Base-by-base conservation (phyloP, 306 rosid genomes). In the Pueraria montana region DNA sequence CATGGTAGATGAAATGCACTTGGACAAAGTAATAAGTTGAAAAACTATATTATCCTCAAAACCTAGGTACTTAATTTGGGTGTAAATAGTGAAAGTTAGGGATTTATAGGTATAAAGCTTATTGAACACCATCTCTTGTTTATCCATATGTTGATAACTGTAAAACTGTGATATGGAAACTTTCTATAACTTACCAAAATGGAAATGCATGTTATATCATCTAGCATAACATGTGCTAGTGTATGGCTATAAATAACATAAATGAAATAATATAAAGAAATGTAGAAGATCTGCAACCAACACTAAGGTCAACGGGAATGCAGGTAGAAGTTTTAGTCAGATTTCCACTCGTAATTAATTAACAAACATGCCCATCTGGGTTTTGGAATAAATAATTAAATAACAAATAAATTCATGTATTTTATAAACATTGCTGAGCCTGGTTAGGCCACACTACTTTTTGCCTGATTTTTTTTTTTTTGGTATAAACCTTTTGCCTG, bases 1-100 rank as follows among this genome's bases (percentile, higher is more conserved):
- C 70, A 80, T 69, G 70, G 61, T 24, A 40, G 48, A 42, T 69
- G 59, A 69, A 30, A 24, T 40, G 83, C n/a, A 80, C 48, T 73
- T 73, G 64, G 78, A 73, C 78, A 52, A 72, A 30, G 56, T 21
- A 38, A 8, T 23, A 40, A n/a, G 59, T 40, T 53, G 2, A 14
- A 24, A 52, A 78, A 63, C 21, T 46, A 45, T 14, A 23, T 46
- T 46, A 26, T 71, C 73, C 73, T 38, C n/a, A 18, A 67, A 66
- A 66, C 32, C 2, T 21, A 11, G 34, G 53, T 42, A 12, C 18
- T 24, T 55, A 4, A 17, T 66, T 42, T 40, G 53, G 18, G 36
- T 66, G 52, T 4, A 12, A 26, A 69, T 70, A 6, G 38, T 70
- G 18, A 24, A 45, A 46, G 36, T 21, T 11, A 12, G 26, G 21